Evolutionary conservation across 805 yeast genomes (phyloP), one percentile per base, ranked within the genome.

Genomic region (Wickerhamomyces queroliae): DNA sequence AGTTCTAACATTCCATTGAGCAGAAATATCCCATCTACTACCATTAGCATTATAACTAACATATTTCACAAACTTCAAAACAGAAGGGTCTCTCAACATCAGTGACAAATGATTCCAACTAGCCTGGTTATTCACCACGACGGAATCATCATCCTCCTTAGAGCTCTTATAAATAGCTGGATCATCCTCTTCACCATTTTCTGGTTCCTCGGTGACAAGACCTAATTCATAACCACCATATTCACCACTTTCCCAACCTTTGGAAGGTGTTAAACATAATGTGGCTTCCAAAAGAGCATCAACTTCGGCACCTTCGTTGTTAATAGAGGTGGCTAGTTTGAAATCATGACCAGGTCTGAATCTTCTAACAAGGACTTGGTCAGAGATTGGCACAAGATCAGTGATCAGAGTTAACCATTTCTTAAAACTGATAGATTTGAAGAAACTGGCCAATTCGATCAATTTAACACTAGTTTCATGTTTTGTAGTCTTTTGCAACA

Each of bases 341-440:
- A 86, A 93, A 59, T 93, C 99, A 22, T 77, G 80, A 3, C 98
- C 99, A 1, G 96, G 99, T 52, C 99, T 76, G 65, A 93, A 93
- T 46, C 97, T 70, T 53, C 99, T 74, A 7, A 86, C 74, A 20
- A 90, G 56, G 2, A 84, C 64, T 48, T 83, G 86, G 46, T 83
- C 85, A 36, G 80, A 72, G 3, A 78, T 63, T 8, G 83, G 78
- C 3, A 73, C 60, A 39, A 88, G 54, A 13, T 78, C 73, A 0
- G 96, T 83, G 3, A 90, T 57, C 3, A 63, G 42, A 17, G 67
- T 63, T 34, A 93, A 57, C 83, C 93, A 90, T 56, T 81, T 80
- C 35, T 72, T 71, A 61, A 85, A 90, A 12, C 78, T 68, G 2
- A 63, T 48, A 13, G 87, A 76, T 49, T 73, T 72, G 49, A 88